Conservation (phyloP, 148 eudicot genomes). For the Rhododendron kiyosumense region DNA sequence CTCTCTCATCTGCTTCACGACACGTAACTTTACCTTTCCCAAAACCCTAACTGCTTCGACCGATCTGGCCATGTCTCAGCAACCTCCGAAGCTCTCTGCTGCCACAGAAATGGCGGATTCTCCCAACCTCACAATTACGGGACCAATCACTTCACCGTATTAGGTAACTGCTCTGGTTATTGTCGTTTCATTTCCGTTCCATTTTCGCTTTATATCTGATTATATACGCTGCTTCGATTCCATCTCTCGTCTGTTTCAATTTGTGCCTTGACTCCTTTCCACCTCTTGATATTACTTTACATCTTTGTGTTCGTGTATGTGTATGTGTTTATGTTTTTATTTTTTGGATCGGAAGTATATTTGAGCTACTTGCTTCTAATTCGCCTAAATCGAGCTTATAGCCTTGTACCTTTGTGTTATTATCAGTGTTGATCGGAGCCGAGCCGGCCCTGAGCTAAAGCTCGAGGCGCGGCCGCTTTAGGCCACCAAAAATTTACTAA, state of each 20-base stretch:
- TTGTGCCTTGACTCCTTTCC: background rate
- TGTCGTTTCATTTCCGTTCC: background rate
- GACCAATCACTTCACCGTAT: background rate
- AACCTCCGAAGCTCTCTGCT: background rate
- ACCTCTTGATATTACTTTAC: background rate
- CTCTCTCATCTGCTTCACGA: background rate
- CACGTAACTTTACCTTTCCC: constrained; percentile 4
- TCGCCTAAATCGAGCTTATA: background rate
- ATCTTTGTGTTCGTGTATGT: background rate
- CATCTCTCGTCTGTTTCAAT: background rate
- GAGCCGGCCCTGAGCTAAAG: background rate
- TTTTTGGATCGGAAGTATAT: background rate
- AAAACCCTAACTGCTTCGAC: constrained; percentile 18
- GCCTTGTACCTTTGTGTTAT: background rate
- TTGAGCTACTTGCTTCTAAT: background rate
- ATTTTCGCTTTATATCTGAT: background rate
- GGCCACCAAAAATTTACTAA: background rate
- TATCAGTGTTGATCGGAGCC: background rate
- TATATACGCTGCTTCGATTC: background rate
- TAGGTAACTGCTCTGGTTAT: constrained; percentile 1
- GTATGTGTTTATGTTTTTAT: background rate
- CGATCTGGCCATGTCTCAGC: background rate
- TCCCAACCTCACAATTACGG: background rate
- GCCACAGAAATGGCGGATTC: constrained; percentile 8
- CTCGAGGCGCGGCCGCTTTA: background rate